Conservation (phyloP, 495 filamentous ascomycete species). For the Aspergillus homomorphus region DNA sequence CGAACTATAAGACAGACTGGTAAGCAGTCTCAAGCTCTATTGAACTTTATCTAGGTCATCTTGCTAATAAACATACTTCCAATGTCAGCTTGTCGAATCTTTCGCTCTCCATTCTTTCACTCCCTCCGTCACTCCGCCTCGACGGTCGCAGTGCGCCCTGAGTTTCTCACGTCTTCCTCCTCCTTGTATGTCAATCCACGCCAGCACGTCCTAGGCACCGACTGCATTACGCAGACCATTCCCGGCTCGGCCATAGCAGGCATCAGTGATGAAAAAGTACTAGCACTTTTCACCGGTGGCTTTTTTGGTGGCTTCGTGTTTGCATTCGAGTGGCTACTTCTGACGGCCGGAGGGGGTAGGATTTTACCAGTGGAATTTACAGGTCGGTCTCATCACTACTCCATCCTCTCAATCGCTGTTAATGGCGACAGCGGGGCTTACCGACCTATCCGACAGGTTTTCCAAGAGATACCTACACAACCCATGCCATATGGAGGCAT, state of each 20-base stretch:
- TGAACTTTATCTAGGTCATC: no score
- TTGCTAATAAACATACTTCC: no score
- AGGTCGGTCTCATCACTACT: constrained; percentile 3
- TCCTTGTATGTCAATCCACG: constrained; percentile 19
- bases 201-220: constrained; percentile 12
- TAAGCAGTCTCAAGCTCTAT: no score
- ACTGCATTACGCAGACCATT: constrained; percentile 17
- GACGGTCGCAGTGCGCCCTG: constrained; percentile 8
- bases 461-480: constrained; percentile 1
- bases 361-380: constrained; percentile 17
- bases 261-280: constrained; percentile 16
- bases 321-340: constrained; percentile 14
- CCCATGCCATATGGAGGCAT: constrained; percentile 12
- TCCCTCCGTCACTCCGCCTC: constrained; percentile 15
- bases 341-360: constrained; percentile 12
- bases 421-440: neutral
- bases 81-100: neutral
- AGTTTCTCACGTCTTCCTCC: constrained; percentile 15
- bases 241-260: constrained; percentile 12
- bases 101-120: constrained; percentile 8
- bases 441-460: constrained; percentile 2
- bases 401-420: neutral
- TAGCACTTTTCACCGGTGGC: constrained; percentile 16
- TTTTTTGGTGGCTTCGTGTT: constrained; percentile 23
- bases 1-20: neutral